phyloP scores from a whole-genome alignment of 140 eudicot genomes.

The Ambrosia hybrid region DNA sequence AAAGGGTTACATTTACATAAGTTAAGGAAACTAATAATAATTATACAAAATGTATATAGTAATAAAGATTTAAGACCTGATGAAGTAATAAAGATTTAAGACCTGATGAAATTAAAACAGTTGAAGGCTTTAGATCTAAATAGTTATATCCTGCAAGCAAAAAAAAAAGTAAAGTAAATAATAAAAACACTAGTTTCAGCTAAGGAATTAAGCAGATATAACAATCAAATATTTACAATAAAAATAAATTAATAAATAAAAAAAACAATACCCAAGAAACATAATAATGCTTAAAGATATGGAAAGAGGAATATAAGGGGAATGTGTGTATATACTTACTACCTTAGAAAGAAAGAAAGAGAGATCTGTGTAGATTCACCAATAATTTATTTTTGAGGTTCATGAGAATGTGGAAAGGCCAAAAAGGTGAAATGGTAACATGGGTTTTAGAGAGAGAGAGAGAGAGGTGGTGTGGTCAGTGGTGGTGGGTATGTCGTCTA shows the following conservation, averaged over 20 bases:
- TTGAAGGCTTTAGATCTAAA: constrained; percentile 55
- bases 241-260: too few species aligned
- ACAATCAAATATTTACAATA: too few species aligned
- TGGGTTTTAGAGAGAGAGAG: constrained; percentile 42
- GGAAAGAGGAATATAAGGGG: constrained; percentile 12
- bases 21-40: not conserved
- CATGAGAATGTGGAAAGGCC: constrained; percentile 16
- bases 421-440: constrained; percentile 13
- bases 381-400: constrained; percentile 13
- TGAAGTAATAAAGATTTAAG: not conserved
- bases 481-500: constrained; percentile 25
- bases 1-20: not conserved
- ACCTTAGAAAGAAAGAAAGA: too few species aligned
- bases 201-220: not conserved
- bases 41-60: too few species aligned
- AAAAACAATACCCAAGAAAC: constrained; percentile 15
- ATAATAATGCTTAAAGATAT: not conserved
- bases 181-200: constrained; percentile 24
- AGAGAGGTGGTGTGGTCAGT: constrained; percentile 29
- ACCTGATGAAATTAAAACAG: not conserved
- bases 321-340: constrained; percentile 19
- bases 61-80: not conserved
- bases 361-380: too few species aligned
- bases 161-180: not conserved
- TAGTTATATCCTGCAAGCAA: constrained; percentile 32